Conservation (phyloP, 805 yeast species). For the Jamesozyma piceae region DNA sequence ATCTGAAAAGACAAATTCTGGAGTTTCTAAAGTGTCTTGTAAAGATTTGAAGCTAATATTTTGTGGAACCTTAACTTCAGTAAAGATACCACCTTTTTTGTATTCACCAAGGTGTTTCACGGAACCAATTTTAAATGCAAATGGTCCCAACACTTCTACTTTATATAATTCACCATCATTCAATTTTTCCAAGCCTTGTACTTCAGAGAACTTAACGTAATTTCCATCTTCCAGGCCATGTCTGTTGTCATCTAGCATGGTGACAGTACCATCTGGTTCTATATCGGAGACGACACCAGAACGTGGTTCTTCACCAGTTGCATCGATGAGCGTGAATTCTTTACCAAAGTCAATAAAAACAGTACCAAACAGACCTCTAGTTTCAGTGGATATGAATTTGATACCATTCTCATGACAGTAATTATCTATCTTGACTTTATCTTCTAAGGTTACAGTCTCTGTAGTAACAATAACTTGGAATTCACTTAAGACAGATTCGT, state of each 20-base stretch:
- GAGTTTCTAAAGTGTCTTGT: slow-evolving; percentile 54
- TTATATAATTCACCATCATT: slow-evolving; percentile 68
- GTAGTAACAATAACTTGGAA: slow-evolving; percentile 84
- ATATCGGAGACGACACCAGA: slow-evolving; percentile 84
- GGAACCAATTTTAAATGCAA: slow-evolving; percentile 65
- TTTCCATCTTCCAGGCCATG: slow-evolving; percentile 93
- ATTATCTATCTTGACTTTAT: slow-evolving; percentile 65
- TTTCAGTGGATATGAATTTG: slow-evolving; percentile 72
- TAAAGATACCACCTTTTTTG: slow-evolving; percentile 77
- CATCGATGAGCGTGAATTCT: slow-evolving; percentile 68
- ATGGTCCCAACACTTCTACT: slow-evolving; percentile 88
- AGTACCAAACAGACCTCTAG: slow-evolving; percentile 81
- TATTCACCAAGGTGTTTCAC: slow-evolving; percentile 54
- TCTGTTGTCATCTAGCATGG: slow-evolving; percentile 83
- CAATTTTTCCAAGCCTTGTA: slow-evolving; percentile 65
- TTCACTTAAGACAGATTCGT: slow-evolving; percentile 38
- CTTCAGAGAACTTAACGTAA: slow-evolving; percentile 76
- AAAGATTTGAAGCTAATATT: slow-evolving; percentile 55
- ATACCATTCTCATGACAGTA: slow-evolving; percentile 66
- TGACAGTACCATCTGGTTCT: slow-evolving; percentile 81
- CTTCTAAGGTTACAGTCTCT: slow-evolving; percentile 54
- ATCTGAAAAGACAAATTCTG: slow-evolving; percentile 76
- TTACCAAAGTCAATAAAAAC: slow-evolving; percentile 87
- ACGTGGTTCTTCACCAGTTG: slow-evolving; percentile 87
- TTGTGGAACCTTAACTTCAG: slow-evolving; percentile 82